Base-by-base conservation (phyloP, 805 yeast species). In the Candida jianshihensis region DNA sequence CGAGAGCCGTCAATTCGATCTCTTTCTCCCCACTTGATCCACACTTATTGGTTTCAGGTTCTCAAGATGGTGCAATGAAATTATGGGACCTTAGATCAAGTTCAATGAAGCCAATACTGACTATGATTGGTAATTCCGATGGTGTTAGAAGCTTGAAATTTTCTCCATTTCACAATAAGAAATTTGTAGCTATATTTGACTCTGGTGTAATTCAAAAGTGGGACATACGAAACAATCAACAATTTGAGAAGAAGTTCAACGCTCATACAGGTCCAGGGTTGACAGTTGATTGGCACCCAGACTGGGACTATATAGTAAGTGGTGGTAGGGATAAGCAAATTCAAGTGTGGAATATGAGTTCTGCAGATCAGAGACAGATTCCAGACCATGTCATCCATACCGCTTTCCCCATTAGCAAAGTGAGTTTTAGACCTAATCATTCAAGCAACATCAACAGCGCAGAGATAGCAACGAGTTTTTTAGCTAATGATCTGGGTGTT, bases 241-340 rank as follows among this genome's bases (percentile, higher is more conserved):
- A 63, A 34, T 66, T 66, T 34, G 97, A 90, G 48, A 66, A 79
- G 35, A 77, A 80, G 40, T 70, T 92, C 54, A 84, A 81, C 49
- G 94, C 96, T 4, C 97, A 90, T 54, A 74, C 87, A 3, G 95
- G 95, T 0, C 95, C 96, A 3, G 97, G 95, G 0, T 63, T 89
- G 14, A 75, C 94, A 5, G 58, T 92, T 5, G 88, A 86, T 49
- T 88, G 95, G 79, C 96, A 89, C 53, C 95, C 94, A 0, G 79
- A 77, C 26, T 56, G 70, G 26, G 95, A 89, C 43, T 84, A 80
- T 49, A 72, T 92, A 16, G 79, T 81, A 5, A 85, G 96, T 16
- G 97, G 97, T 13, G 98, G 98, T 7, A 70, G 97, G 49, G 98
- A 92, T 59, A 81, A 82, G 36, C 80, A 78, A 46, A 66, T 83